These are phyloP conservation scores for Trametes cingulata DNA, from an alignment of 768 basidiomycete genomes.

Conservation along the genomic window DNA sequence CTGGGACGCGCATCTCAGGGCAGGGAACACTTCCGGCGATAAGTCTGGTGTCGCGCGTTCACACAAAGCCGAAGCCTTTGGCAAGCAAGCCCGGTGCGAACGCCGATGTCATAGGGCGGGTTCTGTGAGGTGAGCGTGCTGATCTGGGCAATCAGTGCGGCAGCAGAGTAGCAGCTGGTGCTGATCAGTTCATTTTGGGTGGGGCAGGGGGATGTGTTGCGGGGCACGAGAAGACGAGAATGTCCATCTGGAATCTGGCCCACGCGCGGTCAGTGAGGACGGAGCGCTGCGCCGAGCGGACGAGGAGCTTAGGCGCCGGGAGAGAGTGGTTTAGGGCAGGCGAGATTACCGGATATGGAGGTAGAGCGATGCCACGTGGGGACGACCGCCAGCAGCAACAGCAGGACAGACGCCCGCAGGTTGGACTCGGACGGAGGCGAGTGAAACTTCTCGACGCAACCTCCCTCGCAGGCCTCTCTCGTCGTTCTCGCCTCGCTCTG, in stretches of 20 bases:
- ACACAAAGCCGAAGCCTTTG: not conserved
- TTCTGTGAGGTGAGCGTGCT: not conserved
- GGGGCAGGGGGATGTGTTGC: not conserved
- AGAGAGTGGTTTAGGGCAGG: slow-evolving; percentile 15
- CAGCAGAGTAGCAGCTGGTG: not conserved
- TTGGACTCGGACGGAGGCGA: not conserved
- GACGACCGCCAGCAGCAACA: not conserved
- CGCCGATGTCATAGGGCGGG: not conserved
- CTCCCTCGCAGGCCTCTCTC: no score
- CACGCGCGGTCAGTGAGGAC: not conserved
- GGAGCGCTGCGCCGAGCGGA: no score
- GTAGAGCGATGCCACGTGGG: slow-evolving; percentile 1
- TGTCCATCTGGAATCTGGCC: slow-evolving; percentile 5
- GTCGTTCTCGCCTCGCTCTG: no score
- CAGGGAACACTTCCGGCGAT: not conserved
- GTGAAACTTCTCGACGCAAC: not conserved
- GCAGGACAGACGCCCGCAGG: no score
- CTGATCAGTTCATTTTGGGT: not conserved
- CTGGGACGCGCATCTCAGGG: not conserved
- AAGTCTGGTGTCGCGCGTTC: not conserved
- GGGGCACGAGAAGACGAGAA: not conserved
- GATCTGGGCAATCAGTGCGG: not conserved
- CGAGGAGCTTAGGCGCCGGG: not conserved
- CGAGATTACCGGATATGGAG: not conserved
- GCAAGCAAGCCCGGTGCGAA: not conserved